Evolutionary conservation across 1,284 basidiomycete genomes (phyloP).

Genomic region (Ustilago sp.): DNA sequence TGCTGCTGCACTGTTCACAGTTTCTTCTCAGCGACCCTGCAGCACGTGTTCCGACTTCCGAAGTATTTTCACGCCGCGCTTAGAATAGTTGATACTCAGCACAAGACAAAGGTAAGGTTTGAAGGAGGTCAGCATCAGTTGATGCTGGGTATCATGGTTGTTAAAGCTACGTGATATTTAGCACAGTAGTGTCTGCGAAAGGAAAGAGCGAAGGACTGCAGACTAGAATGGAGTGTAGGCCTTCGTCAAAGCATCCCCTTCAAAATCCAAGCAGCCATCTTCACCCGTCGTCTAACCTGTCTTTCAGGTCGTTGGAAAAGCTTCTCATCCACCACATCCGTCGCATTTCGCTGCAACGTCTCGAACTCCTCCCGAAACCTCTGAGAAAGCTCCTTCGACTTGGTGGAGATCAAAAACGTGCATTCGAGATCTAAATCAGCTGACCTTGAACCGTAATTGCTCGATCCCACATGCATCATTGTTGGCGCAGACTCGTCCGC

Average conservation of each 20-base stretch:
- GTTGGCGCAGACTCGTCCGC: slow-evolving; percentile 23
- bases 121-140: not conserved
- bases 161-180: not conserved
- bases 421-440: slow-evolving; percentile 92
- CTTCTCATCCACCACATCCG: slow-evolving; percentile 70
- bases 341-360: slow-evolving; percentile 70
- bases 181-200: too few relatives aligned
- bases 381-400: slow-evolving; percentile 31
- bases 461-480: slow-evolving; percentile 88
- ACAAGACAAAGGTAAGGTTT: not conserved
- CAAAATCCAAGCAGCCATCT: slow-evolving; percentile 60
- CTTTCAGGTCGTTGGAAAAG: slow-evolving; percentile 74
- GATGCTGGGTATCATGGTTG: slow-evolving; percentile 19
- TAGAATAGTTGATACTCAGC: not conserved
- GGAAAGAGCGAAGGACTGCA: too few relatives aligned
- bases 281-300: slow-evolving; percentile 76
- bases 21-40: slow-evolving; percentile 25
- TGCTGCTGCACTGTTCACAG: slow-evolving; percentile 9
- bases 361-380: slow-evolving; percentile 72
- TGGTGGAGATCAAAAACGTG: slow-evolving; percentile 83
- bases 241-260: slow-evolving; percentile 56
- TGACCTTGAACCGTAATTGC: slow-evolving; percentile 93
- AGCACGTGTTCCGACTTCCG: slow-evolving; percentile 17
- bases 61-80: not conserved
- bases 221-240: too few relatives aligned